Evolutionary conservation across 116 monocot species (phyloP).

Genomic region (Zostera marina): DNA sequence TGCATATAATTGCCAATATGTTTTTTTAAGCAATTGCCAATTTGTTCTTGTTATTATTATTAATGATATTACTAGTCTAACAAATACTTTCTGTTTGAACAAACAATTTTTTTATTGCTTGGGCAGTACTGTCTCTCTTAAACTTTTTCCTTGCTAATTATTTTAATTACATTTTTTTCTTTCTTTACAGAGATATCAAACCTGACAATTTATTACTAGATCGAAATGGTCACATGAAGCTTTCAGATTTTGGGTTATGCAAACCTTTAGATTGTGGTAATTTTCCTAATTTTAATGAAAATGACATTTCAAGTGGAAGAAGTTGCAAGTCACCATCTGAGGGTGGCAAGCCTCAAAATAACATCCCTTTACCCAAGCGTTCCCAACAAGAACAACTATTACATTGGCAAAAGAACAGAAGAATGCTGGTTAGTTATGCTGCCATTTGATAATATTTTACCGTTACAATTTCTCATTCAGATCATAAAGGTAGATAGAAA

Average conservation of each 20-base stretch:
- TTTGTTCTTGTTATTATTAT: no score
- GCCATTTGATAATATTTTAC: background rate
- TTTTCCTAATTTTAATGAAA: slow-evolving; percentile 59
- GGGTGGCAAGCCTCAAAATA: slow-evolving; percentile 21
- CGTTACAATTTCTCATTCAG: background rate
- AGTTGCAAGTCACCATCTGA: slow-evolving; percentile 31
- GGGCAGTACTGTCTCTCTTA: no score
- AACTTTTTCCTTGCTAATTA: no score
- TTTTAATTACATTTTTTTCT: background rate
- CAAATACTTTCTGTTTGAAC: no score
- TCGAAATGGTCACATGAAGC: slow-evolving; percentile 70
- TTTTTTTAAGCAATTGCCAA: no score
- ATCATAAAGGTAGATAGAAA: no score
- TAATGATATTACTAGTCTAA: no score
- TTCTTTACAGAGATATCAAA: slow-evolving; percentile 69
- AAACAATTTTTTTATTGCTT: no score
- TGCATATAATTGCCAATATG: no score
- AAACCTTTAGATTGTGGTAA: slow-evolving; percentile 60
- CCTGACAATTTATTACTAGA: slow-evolving; percentile 87
- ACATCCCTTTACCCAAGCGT: slow-evolving; percentile 41
- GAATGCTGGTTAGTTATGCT: slow-evolving; percentile 46
- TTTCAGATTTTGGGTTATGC: slow-evolving; percentile 93
- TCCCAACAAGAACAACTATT: slow-evolving; percentile 81
- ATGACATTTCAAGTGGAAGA: slow-evolving; percentile 40
- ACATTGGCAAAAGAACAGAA: slow-evolving; percentile 94